These are phyloP conservation scores for Naematelia aurantialba DNA, from an alignment of 768 basidiomycete species.

Conservation along the genomic window DNA sequence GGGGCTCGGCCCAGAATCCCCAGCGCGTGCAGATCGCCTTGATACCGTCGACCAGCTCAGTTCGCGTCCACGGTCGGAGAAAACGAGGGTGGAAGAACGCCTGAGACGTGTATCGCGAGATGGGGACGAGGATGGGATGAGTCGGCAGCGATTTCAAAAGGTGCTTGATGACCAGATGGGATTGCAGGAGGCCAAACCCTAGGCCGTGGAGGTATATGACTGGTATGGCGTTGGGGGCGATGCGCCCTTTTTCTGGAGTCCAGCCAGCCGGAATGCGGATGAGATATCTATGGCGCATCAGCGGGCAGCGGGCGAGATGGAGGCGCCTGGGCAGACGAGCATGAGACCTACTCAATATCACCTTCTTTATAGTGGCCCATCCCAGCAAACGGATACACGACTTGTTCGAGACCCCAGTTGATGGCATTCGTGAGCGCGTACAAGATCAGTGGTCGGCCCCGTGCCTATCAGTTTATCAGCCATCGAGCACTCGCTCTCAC, in stretches of 20 bases:
- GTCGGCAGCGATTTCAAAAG: conserved; percentile 55
- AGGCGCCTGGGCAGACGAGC: too few relatives aligned
- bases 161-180: conserved; percentile 56
- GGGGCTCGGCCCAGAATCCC: conserved; percentile 58
- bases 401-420: conserved; percentile 30
- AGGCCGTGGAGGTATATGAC: conserved; percentile 84
- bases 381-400: conserved; percentile 39
- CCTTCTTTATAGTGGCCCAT: conserved; percentile 56
- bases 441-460: conserved; percentile 56
- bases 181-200: conserved; percentile 71
- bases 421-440: conserved; percentile 44
- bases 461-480: conserved; percentile 19
- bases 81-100: conserved; percentile 72
- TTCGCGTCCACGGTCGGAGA: conserved; percentile 65
- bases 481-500: too few relatives aligned
- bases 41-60: conserved; percentile 60
- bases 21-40: conserved; percentile 60
- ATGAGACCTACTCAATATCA: conserved; percentile 64
- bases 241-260: conserved; percentile 59
- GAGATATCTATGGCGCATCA: conserved; percentile 59
- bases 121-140: conserved; percentile 69
- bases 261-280: conserved; percentile 67
- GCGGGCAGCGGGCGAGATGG: too few relatives aligned
- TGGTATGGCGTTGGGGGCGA: conserved; percentile 54
- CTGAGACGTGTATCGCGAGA: conserved; percentile 85